Evolutionary conservation across 345 rosid species (phyloP).

Genomic region (Eucalyptus grandis): DNA sequence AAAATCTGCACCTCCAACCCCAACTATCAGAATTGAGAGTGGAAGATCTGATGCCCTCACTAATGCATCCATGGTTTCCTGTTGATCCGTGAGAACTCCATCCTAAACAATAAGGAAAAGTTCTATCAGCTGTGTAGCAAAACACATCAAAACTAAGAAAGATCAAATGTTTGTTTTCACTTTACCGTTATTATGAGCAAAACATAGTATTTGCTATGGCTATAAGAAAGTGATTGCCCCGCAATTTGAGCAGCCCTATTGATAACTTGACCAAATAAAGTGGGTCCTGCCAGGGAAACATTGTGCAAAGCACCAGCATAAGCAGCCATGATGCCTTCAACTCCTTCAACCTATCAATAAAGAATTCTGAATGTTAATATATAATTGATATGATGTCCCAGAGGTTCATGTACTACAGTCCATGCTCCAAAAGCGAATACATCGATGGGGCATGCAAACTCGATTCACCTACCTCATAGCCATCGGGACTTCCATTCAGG

Average conservation of each 20-base stretch:
- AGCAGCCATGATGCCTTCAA: constrained; percentile 72
- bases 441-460: not conserved
- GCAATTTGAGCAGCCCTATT: constrained; percentile 68
- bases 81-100: constrained; percentile 73
- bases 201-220: constrained; percentile 39
- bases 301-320: constrained; percentile 66
- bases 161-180: not conserved
- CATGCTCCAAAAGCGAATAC: not conserved
- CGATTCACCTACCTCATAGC: constrained; percentile 38
- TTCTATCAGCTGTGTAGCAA: not conserved
- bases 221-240: constrained; percentile 46
- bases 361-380: not conserved
- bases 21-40: constrained; percentile 67
- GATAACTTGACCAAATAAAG: constrained; percentile 81
- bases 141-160: not conserved
- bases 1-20: constrained; percentile 76
- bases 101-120: constrained; percentile 29
- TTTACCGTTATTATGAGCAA: constrained; percentile 53
- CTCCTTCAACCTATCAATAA: constrained; percentile 55
- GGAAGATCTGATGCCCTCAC: constrained; percentile 92
- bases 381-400: not conserved
- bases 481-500: constrained; percentile 48
- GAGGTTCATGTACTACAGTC: not conserved
- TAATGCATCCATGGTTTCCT: constrained; percentile 62
- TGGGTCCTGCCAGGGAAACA: constrained; percentile 93